These are phyloP conservation scores for Chionographis japonica DNA, from an alignment of 106 monocot species.

Conservation along the genomic window DNA sequence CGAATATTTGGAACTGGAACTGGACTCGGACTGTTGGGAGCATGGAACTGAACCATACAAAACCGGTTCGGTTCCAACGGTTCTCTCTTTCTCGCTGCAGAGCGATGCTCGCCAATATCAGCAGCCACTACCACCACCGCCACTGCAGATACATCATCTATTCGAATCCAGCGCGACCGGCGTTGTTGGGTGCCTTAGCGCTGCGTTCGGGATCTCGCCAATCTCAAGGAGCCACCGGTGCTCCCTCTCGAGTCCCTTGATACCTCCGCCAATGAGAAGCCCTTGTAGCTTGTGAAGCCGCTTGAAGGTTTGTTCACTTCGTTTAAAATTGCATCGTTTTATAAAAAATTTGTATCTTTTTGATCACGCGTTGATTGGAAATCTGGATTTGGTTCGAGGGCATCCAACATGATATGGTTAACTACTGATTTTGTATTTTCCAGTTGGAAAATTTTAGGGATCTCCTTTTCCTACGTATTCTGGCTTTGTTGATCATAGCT, in stretches of 20 bases:
- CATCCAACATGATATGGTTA: not conserved
- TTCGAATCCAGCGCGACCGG: constrained; percentile 22
- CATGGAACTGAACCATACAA: too few species aligned
- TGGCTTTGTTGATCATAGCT: too few species aligned
- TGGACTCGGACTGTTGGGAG: too few species aligned
- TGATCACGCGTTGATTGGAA: not conserved
- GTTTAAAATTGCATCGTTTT: not conserved
- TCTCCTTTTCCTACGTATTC: too few species aligned
- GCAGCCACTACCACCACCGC: constrained; percentile 9
- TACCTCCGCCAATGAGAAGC: constrained; percentile 25
- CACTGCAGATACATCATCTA: constrained; percentile 17
- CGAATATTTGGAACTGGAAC: too few species aligned
- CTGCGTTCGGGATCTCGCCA: constrained; percentile 4
- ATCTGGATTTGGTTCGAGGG: not conserved
- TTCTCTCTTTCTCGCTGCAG: constrained; percentile 36
- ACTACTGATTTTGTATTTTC: too few species aligned
- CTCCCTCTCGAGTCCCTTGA: constrained; percentile 23
- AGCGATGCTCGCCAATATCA: constrained; percentile 30
- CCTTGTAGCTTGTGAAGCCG: constrained; percentile 17
- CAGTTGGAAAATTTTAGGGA: too few species aligned
- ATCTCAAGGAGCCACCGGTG: constrained; percentile 17
- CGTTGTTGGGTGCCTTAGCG: constrained; percentile 23
- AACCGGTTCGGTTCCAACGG: too few species aligned
- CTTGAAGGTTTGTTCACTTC: constrained; percentile 21
- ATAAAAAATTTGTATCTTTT: not conserved